A percentile compares a stretch with the other conserved stretches of the same genome.
These are phyloP conservation scores for Nakazawaea ishiwadae DNA, from an alignment of 805 yeast species.

Conservation along the genomic window DNA sequence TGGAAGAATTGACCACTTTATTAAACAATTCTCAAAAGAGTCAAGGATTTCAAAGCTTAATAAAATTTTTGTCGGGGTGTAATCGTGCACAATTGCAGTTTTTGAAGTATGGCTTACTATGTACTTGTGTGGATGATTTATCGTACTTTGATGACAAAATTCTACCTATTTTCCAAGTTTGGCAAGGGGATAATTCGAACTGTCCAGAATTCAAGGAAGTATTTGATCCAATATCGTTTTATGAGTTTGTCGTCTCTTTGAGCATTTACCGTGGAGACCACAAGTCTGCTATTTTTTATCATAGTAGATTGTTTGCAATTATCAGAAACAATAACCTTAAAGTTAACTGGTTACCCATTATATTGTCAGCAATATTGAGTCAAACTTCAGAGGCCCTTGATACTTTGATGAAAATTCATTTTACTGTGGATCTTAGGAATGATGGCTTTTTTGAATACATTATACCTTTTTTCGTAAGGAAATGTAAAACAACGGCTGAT, in stretches of 20 bases:
- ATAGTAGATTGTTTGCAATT: background rate
- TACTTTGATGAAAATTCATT: slow-evolving; percentile 7
- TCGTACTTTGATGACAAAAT: background rate
- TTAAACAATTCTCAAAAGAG: too few relatives aligned
- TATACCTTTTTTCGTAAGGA: background rate
- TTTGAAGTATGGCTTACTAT: background rate
- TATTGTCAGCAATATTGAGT: slow-evolving; percentile 2
- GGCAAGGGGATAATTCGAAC: too few relatives aligned
- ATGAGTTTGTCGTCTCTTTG: slow-evolving; percentile 4
- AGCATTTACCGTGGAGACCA: background rate
- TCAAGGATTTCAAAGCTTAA: too few relatives aligned
- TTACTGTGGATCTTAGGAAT: background rate
- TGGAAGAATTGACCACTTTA: too few relatives aligned
- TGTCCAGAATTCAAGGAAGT: too few relatives aligned
- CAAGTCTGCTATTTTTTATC: slow-evolving; percentile 4
- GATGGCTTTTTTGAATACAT: slow-evolving; percentile 10
- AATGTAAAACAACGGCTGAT: background rate
- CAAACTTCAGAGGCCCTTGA: background rate
- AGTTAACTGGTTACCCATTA: slow-evolving; percentile 9
- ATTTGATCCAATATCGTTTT: slow-evolving; percentile 2
- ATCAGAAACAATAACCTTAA: background rate
- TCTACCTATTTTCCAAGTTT: background rate
- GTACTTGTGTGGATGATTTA: background rate
- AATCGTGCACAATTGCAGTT: background rate
- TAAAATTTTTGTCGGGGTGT: too few relatives aligned